Percentiles rank a stretch among this genome's conserved stretches.
Conservation (phyloP, 2,329 filamentous ascomycete species). For the Sporothrix schenckii region DNA sequence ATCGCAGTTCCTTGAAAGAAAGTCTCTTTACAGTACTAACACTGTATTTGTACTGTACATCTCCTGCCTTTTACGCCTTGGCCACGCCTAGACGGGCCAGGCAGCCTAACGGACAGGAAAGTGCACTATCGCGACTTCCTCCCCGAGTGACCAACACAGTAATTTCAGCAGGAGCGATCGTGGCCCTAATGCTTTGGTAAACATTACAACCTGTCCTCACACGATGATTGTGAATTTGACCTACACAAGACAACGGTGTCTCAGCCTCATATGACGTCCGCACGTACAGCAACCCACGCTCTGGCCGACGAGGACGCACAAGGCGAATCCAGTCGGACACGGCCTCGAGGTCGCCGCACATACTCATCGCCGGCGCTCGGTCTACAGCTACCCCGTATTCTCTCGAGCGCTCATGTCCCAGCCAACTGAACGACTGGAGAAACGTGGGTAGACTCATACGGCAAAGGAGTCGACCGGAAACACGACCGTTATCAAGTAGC, state of each 20-base stretch:
- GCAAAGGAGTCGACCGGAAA: background rate
- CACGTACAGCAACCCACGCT: background rate
- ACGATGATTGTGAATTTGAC: background rate
- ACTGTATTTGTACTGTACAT: background rate
- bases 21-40: background rate
- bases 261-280: background rate
- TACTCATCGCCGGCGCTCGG: constrained; percentile 1
- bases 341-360: background rate
- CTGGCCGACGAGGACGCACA: background rate
- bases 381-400: background rate
- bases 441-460: background rate
- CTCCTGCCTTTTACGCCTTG: background rate
- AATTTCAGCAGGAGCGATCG: constrained; percentile 8
- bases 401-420: background rate
- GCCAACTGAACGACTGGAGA: background rate
- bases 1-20: background rate
- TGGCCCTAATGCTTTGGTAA: background rate
- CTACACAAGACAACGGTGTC: background rate
- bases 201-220: background rate
- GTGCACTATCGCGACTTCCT: background rate
- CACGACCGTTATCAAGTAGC: background rate
- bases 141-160: background rate
- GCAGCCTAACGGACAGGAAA: background rate
- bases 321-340: background rate
- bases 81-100: background rate